These are phyloP conservation scores for Takakia lepidozioides DNA, from an alignment of 225 moss, liverwort and hornwort species.

Conservation along the genomic window DNA sequence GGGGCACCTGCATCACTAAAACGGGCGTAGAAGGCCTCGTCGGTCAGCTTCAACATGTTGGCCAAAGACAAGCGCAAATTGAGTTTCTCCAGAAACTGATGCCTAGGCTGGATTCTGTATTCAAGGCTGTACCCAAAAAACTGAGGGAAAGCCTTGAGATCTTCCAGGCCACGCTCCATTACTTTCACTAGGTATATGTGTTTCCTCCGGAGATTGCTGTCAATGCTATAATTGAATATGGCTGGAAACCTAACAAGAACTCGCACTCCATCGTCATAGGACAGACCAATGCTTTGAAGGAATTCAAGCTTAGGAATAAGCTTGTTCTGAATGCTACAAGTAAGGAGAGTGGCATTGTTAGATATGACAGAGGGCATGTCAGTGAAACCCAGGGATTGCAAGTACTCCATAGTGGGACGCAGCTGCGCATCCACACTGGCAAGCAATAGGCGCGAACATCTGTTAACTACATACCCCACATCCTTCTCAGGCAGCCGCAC, in stretches of 20 bases:
- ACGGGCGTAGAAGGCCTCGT: slow-evolving; percentile 37
- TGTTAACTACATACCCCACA: slow-evolving; percentile 49
- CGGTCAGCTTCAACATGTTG: slow-evolving; percentile 41
- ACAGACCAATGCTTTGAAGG: slow-evolving; percentile 47
- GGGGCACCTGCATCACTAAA: slow-evolving; percentile 17
- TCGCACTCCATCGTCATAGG: slow-evolving; percentile 41
- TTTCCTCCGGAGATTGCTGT: slow-evolving; percentile 67
- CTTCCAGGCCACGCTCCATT: slow-evolving; percentile 57
- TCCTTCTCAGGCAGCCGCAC: slow-evolving; percentile 46
- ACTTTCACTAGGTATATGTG: slow-evolving; percentile 48
- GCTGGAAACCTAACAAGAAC: slow-evolving; percentile 63
- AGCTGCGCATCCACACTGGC: slow-evolving; percentile 50
- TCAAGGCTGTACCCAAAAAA: slow-evolving; percentile 85
- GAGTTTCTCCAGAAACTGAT: slow-evolving; percentile 37
- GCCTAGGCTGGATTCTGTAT: slow-evolving; percentile 48
- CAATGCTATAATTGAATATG: slow-evolving; percentile 84
- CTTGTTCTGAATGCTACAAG: slow-evolving; percentile 54
- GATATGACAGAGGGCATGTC: slow-evolving; percentile 45
- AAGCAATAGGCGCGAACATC: slow-evolving; percentile 61
- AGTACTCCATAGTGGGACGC: slow-evolving; percentile 59
- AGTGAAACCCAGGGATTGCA: slow-evolving; percentile 53
- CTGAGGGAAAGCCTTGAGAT: slow-evolving; percentile 72
- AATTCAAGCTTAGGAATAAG: slow-evolving; percentile 66
- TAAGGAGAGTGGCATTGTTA: slow-evolving; percentile 67
- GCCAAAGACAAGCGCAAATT: slow-evolving; percentile 30